Conservation (phyloP, 805 yeast genomes). For the Metschnikowia lunata region DNA sequence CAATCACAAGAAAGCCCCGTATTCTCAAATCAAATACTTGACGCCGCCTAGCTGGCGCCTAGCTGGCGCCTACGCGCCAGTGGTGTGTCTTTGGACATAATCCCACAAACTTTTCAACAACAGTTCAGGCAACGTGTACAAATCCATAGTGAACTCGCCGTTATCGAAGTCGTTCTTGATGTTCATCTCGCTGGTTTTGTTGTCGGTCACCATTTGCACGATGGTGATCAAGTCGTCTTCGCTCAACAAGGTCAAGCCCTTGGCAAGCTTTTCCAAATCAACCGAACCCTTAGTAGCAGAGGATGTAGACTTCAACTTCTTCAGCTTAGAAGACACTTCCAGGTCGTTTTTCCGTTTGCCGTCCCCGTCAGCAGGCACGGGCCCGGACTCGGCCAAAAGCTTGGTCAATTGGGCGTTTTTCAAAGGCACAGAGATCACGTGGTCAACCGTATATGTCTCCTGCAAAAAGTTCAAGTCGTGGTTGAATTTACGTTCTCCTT, state of each 20-base stretch:
- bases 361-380: conserved; percentile 54
- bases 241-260: conserved; percentile 76
- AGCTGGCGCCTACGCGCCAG: too few species aligned
- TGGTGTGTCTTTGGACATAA: conserved; percentile 71
- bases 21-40: too few species aligned
- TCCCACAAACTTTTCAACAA: conserved; percentile 92
- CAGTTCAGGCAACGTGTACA: conserved; percentile 87
- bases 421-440: conserved; percentile 69
- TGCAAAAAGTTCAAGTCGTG: conserved; percentile 87
- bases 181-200: conserved; percentile 91
- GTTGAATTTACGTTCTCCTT: conserved; percentile 79
- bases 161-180: conserved; percentile 93
- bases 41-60: too few species aligned
- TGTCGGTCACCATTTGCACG: conserved; percentile 97
- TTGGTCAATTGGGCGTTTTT: conserved; percentile 66
- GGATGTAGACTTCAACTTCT: conserved; percentile 48
- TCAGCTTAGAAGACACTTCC: conserved; percentile 35
- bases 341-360: conserved; percentile 34
- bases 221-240: conserved; percentile 93
- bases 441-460: conserved; percentile 74
- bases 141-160: conserved; percentile 96
- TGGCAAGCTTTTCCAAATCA: conserved; percentile 87
- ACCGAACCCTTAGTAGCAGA: conserved; percentile 65
- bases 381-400: conserved; percentile 75
- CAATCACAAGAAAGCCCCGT: too few species aligned